Evolutionary conservation across 176 grass and related monocot species (phyloP), one percentile per base, ranked within the genome.

Genomic region (Phyllostachys edulis): DNA sequence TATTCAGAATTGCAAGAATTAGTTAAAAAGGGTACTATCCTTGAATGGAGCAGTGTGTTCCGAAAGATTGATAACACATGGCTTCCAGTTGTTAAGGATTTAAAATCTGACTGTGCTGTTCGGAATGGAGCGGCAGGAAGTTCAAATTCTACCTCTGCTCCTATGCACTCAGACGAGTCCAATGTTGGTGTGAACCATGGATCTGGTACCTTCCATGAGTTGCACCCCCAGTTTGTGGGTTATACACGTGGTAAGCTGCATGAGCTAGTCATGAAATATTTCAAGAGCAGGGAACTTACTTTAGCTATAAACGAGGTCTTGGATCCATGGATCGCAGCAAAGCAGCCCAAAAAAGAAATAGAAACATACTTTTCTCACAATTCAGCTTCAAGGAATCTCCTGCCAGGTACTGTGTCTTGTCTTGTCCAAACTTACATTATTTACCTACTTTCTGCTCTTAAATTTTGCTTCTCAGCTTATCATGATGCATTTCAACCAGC

Each of bases 201-300:
- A 85, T 75, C 90, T 90, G 41, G 70, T 86, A 78, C 69, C 67
- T 94, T 99, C 72, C 91, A 95, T 46, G 80, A 91, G 40, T 81
- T 88, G 74, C 90, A 99, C 74, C 96, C 96, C 55, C 96, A 99
- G 64, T 99, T 99, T 77, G 78, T 90, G 70, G 96, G 93, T 78
- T 99, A 94, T 88, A 90, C 87, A 23, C 86, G 90, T 74, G 93
- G 96, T 71, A 99, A 99, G 83, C 80, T 99, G 24, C 93, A 99
- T 89, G 96, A 99, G 78, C 79, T 99, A 60, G 96, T 99, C 59
- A 99, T 96, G 96, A 99, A 87, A 64, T 94, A 92, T 81, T 99
- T 93, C 89, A 99, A 99, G 89, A 99, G 85, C 74, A 90, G 96
- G 88, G 96, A 99, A 37, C 91, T 99, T 92, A 85, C 96, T 71